These are phyloP conservation scores for Populus hybrid DNA, from an alignment of 441 rosid genomes.

Conservation along the genomic window DNA sequence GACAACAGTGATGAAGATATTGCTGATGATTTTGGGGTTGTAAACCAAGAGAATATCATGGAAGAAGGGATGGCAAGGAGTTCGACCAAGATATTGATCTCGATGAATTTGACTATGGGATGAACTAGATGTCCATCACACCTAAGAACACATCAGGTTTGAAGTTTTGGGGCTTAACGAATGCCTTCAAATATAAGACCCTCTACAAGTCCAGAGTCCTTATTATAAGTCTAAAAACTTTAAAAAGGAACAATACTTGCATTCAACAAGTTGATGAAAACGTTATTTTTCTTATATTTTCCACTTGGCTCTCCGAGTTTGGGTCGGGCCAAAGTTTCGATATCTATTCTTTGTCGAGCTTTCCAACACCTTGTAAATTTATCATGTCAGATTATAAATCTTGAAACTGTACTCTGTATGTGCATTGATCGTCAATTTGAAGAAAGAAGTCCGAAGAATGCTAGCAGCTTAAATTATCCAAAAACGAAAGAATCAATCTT, in stretches of 20 bases:
- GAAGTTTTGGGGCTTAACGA: conserved; percentile 31
- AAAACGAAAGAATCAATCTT: too few species aligned
- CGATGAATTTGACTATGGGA: conserved; percentile 44
- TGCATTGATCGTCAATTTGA: background rate
- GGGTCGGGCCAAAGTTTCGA: background rate
- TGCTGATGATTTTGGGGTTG: conserved; percentile 33
- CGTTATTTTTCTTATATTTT: too few species aligned
- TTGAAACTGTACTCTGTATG: background rate
- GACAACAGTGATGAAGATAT: conserved; percentile 46
- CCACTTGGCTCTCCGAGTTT: too few species aligned
- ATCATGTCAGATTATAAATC: background rate
- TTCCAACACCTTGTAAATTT: background rate
- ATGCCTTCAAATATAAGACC: too few species aligned
- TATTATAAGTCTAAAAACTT: conserved; percentile 19
- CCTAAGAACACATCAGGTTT: conserved; percentile 40
- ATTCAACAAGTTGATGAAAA: too few species aligned
- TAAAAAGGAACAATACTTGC: too few species aligned
- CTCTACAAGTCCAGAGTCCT: conserved; percentile 26
- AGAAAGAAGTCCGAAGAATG: too few species aligned
- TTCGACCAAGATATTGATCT: conserved; percentile 29
- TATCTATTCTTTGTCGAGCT: too few species aligned
- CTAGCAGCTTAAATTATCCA: too few species aligned
- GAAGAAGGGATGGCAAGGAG: conserved; percentile 41
- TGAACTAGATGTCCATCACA: conserved; percentile 72
- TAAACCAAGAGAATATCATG: conserved; percentile 7